Percentiles rank a stretch among this genome's conserved stretches.
Conservation (phyloP, 2,329 filamentous ascomycete genomes). For the Mollisia scopiformis region DNA sequence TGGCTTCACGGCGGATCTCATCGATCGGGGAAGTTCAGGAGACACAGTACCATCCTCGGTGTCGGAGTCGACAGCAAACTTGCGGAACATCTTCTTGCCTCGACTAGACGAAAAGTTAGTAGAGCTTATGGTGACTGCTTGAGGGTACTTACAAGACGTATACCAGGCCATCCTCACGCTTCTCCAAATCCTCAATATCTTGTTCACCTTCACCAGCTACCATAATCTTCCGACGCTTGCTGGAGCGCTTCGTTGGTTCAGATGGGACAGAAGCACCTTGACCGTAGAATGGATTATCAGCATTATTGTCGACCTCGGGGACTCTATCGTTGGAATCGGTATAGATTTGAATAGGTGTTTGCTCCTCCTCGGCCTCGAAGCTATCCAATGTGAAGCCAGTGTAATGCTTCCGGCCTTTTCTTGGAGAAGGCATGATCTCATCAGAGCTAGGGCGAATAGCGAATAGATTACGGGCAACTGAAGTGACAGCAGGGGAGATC, state of each 20-base stretch:
- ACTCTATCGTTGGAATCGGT: conserved; percentile 80
- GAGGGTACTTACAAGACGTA: conserved; percentile 73
- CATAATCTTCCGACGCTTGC: conserved; percentile 55
- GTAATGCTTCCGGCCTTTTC: conserved; percentile 59
- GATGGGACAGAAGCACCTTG: conserved; percentile 42
- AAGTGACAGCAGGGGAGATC: conserved; percentile 52
- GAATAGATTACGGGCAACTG: conserved; percentile 65
- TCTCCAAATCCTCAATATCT: conserved; percentile 54
- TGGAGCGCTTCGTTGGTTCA: conserved; percentile 51
- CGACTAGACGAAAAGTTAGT: conserved; percentile 56
- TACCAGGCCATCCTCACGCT: conserved; percentile 74
- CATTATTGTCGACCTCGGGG: conserved; percentile 66
- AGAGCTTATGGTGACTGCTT: not conserved
- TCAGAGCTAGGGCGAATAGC: conserved; percentile 45
- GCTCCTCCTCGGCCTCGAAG: conserved; percentile 59
- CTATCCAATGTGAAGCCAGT: conserved; percentile 57
- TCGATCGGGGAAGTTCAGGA: conserved; percentile 47
- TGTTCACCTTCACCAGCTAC: conserved; percentile 57
- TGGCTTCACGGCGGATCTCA: conserved; percentile 72
- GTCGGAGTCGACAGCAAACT: conserved; percentile 41
- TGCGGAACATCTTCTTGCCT: conserved; percentile 78
- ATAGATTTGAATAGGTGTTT: conserved; percentile 68
- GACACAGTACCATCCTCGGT: conserved; percentile 30
- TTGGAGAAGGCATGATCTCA: conserved; percentile 60
- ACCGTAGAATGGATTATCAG: conserved; percentile 74